Percentiles rank a stretch among this genome's conserved stretches.
Evolutionary conservation across 208 protist species (phyloP).

Genomic region (Crithidia expoeki): DNA sequence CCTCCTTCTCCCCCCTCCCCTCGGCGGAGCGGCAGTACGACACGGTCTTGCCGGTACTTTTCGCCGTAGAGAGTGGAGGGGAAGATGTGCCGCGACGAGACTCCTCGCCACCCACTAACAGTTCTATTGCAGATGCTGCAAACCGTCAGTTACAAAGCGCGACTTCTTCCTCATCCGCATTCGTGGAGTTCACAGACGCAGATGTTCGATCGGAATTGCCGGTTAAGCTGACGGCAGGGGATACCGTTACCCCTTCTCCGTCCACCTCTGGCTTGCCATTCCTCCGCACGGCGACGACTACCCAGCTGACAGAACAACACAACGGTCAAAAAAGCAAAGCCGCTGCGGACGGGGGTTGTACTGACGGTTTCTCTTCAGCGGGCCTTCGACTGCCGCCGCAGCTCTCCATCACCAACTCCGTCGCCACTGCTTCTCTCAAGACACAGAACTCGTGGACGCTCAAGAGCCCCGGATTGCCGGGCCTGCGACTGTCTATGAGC

Average conservation of each 20-base stretch:
- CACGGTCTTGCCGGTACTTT: background rate
- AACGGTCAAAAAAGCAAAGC: background rate
- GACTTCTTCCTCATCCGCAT: background rate
- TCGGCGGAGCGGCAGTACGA: background rate
- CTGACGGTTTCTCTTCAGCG: background rate
- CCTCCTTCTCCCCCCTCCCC: background rate
- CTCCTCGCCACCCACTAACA: background rate
- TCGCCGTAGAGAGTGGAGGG: background rate
- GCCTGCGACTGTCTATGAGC: constrained; percentile 12
- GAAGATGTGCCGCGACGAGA: background rate
- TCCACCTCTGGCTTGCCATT: background rate
- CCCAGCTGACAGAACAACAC: background rate
- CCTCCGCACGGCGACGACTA: background rate
- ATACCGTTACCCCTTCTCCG: background rate
- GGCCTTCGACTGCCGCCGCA: background rate
- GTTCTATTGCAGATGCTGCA: background rate
- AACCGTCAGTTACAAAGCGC: too few relatives aligned
- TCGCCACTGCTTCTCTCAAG: constrained; percentile 1
- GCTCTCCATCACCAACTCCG: constrained; percentile 4
- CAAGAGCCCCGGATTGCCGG: constrained; percentile 2
- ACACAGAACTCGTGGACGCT: constrained; percentile 8
- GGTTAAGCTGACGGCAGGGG: background rate
- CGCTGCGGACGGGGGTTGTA: background rate
- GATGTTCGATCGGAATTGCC: background rate
- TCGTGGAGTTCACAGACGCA: background rate